Conservation (phyloP, 768 basidiomycete genomes). For the Lyophyllum semitale region DNA sequence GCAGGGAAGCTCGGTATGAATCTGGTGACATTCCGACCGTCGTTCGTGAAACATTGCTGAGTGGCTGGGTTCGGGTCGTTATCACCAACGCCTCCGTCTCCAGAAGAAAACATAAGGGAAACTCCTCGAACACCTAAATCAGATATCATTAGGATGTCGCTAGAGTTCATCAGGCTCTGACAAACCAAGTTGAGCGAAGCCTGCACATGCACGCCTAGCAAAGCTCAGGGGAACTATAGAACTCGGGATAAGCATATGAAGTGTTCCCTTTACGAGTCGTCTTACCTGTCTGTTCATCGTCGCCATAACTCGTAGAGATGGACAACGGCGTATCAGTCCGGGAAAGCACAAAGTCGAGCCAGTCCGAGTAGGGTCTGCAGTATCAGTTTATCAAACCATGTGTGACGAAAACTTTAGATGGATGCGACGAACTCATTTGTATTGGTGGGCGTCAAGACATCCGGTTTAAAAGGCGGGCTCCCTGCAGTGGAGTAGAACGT, state of each 20-base stretch:
- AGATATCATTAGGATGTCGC: neutral
- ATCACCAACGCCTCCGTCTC: conserved; percentile 73
- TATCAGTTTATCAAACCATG: neutral
- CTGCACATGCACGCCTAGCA: conserved; percentile 57
- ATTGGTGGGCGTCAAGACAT: conserved; percentile 36
- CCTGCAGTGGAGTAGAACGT: conserved; percentile 68
- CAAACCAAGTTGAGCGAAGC: conserved; percentile 68
- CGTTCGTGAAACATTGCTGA: conserved; percentile 59
- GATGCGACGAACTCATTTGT: conserved; percentile 34
- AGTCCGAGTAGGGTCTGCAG: conserved; percentile 38
- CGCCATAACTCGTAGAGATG: conserved; percentile 75
- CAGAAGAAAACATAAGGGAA: conserved; percentile 64
- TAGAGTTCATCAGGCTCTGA: neutral
- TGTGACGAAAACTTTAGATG: neutral
- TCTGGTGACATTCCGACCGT: conserved; percentile 50
- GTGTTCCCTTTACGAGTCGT: neutral
- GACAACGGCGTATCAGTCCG: conserved; percentile 52
- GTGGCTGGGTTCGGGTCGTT: conserved; percentile 51
- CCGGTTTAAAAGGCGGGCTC: conserved; percentile 57
- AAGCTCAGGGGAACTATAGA: conserved; percentile 55
- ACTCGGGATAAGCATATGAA: neutral
- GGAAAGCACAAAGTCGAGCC: conserved; percentile 60
- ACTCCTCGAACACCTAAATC: conserved; percentile 61
- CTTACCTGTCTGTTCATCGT: conserved; percentile 69
- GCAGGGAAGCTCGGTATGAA: conserved; percentile 69